A percentile compares a stretch with the other conserved stretches of the same genome.
Conservation (phyloP, 2,329 filamentous ascomycete genomes). For the Aspergillus ibericus region DNA sequence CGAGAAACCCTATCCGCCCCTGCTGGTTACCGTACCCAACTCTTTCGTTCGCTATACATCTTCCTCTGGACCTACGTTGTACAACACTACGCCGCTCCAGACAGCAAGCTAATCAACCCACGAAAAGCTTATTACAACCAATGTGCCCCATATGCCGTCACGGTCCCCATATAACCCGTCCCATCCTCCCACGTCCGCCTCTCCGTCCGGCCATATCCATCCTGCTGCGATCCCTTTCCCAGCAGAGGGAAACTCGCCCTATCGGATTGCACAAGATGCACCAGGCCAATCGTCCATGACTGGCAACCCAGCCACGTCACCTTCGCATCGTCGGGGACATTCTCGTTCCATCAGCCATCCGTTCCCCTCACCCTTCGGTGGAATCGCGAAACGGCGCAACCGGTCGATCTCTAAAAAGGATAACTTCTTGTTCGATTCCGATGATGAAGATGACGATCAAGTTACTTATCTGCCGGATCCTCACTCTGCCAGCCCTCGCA, state of each 20-base stretch:
- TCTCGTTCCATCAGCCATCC: constrained; percentile 76
- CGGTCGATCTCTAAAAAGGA: constrained; percentile 51
- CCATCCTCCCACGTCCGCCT: constrained; percentile 27
- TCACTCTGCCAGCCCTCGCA: constrained; percentile 41
- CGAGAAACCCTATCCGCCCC: neutral
- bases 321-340: constrained; percentile 44
- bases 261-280: constrained; percentile 27
- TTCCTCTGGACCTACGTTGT: neutral
- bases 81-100: neutral
- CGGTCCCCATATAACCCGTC: constrained; percentile 33
- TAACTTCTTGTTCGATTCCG: constrained; percentile 41
- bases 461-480: constrained; percentile 33
- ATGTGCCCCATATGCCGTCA: constrained; percentile 42
- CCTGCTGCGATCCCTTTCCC: constrained; percentile 14
- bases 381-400: constrained; percentile 51
- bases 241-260: constrained; percentile 22
- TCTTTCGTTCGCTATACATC: neutral
- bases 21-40: neutral
- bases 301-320: constrained; percentile 16
- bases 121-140: constrained; percentile 2
- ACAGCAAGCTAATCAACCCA: neutral
- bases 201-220: constrained; percentile 21
- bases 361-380: constrained; percentile 69
- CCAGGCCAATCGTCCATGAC: constrained; percentile 23
- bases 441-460: constrained; percentile 36